Percentiles rank a stretch among this genome's conserved stretches.
phyloP scores from a whole-genome alignment of 2,329 filamentous ascomycete species.

The Metarhizium brunneum region DNA sequence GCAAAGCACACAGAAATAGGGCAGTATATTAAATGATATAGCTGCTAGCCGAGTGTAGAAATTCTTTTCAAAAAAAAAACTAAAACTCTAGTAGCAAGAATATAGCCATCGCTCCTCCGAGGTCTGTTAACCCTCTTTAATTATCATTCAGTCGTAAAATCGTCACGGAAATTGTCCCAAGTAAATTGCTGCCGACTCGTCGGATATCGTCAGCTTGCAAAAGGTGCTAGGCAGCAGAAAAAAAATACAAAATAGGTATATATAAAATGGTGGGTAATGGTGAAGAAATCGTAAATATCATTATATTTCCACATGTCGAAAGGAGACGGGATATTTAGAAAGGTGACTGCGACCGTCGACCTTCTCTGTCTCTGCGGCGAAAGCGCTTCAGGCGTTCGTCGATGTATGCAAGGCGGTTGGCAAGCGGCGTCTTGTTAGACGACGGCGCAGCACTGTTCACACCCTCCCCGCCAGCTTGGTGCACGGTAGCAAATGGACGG shows the following conservation, averaged over 20 bases:
- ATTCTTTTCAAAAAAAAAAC: constrained; percentile 1
- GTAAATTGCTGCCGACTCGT: not conserved
- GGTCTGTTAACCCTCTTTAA: constrained; percentile 2
- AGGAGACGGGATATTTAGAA: constrained; percentile 21
- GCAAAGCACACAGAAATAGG: too few relatives aligned
- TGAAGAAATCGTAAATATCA: not conserved
- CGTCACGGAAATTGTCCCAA: constrained; percentile 10
- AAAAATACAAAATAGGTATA: not conserved
- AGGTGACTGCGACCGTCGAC: constrained; percentile 40
- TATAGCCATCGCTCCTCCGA: not conserved
- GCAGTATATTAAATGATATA: too few relatives aligned
- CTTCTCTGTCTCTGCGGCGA: constrained; percentile 31
- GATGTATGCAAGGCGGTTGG: constrained; percentile 46
- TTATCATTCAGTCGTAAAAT: constrained; percentile 7
- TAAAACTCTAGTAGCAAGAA: constrained; percentile 2
- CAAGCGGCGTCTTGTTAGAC: constrained; percentile 33
- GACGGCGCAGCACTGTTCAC: constrained; percentile 8
- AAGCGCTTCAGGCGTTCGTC: constrained; percentile 49
- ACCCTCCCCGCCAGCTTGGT: constrained; percentile 31
- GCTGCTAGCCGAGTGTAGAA: too few relatives aligned
- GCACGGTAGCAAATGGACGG: constrained; percentile 48
- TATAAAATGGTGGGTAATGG: not conserved
- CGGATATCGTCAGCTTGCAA: not conserved
- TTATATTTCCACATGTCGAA: constrained; percentile 9
- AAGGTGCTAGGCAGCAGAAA: not conserved